Conservation (phyloP, 179 eudicot species). For the Vitellaria paradoxa region DNA sequence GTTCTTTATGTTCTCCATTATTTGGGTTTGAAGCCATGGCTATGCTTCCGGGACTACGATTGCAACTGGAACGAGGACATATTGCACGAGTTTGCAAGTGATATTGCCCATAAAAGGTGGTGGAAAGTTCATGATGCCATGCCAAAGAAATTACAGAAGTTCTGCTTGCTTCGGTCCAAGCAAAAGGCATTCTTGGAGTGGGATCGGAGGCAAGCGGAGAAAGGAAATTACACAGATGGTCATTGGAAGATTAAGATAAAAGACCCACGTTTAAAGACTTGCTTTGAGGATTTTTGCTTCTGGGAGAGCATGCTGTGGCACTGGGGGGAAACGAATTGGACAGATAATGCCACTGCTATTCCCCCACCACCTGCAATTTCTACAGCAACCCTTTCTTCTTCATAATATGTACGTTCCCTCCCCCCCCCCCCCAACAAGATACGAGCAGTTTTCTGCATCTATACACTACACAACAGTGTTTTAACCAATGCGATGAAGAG, state of each 20-base stretch:
- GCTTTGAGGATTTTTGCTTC: conserved; percentile 81
- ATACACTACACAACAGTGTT: not conserved
- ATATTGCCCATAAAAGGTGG: conserved; percentile 76
- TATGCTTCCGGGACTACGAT: conserved; percentile 85
- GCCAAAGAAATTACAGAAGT: conserved; percentile 76
- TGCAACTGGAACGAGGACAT: conserved; percentile 82
- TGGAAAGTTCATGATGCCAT: conserved; percentile 93
- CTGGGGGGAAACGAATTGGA: conserved; percentile 95
- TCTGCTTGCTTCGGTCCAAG: conserved; percentile 71
- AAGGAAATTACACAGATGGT: conserved; percentile 65
- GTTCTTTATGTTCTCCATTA: conserved; percentile 76
- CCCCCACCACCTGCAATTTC: conserved; percentile 33
- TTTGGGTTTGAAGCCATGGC: conserved; percentile 85
- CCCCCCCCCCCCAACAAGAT: too few relatives aligned
- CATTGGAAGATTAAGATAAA: conserved; percentile 72
- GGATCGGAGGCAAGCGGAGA: conserved; percentile 81
- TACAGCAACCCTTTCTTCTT: conserved; percentile 41
- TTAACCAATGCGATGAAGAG: conserved; percentile 1
- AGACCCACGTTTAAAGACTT: conserved; percentile 59
- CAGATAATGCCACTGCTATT: conserved; percentile 63
- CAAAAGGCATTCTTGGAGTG: conserved; percentile 83
- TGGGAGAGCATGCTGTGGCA: conserved; percentile 99
- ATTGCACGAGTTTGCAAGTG: conserved; percentile 80
- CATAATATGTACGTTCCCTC: conserved; percentile 22
- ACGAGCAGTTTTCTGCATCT: not conserved